Evolutionary conservation across 805 yeast species (phyloP), one percentile per base, ranked within the genome.

Genomic region (Pichia californica): DNA sequence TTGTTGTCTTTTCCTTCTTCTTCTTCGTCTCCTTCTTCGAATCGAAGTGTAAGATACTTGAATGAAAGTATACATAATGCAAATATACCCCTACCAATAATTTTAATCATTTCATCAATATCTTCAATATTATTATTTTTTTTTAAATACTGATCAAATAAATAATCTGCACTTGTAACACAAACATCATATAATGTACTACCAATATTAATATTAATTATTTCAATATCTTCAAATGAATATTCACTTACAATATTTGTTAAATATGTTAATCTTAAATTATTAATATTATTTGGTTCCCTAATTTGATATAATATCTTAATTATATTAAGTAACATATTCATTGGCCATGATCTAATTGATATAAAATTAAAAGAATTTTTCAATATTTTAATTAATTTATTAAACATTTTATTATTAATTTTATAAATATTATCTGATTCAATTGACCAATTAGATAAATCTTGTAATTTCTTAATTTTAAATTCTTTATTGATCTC

Each of bases 341-440:
- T 40, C 25, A 54, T 25, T 18, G 59, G 61, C 62, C 62, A 56
- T 4, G 55, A 46, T 15, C 45, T 36, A 4, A 43, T 19, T 5
- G 62, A 55, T 4, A 56, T 30, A 19, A 29, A 10, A 3, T 23
- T 36, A 11, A 23, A 18, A 10, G 39, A 19, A 2, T 31, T 28
- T 30, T 27, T 37, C 10, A 41, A 38, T 9, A 43, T 14, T 5
- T 8, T 15, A 6, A 39, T 20, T 16, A 52, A 36, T 14, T 7
- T 26, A 4, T 36, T 27, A 8, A 31, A 44, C 7, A n/a, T 33
- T 2, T 46, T 36, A 4, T 30, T 29, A 14, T 35, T 35, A 26
- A 33, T 33, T 13, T 19, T 2, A 10, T 20, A 14, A 18, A 33
- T 20, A 18, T 33, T 33, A 10, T 33, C 36, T 3, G 11, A 8